Evolutionary conservation across 352 stramenopile species (phyloP), one percentile per base, ranked within the genome.

Genomic region (Globisporangium splendens): DNA sequence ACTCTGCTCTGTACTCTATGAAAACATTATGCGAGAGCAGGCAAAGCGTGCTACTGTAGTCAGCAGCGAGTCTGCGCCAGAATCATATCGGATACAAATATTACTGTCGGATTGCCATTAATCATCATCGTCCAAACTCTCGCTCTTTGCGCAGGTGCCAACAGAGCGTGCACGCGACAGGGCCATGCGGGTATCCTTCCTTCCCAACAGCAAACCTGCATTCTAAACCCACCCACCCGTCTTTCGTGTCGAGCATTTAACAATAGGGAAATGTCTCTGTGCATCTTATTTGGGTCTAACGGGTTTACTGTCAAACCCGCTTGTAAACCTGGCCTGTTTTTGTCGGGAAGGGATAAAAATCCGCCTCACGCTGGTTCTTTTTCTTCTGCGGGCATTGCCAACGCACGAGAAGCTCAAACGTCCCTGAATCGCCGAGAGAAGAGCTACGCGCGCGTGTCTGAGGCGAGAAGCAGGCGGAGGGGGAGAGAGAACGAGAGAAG

Each of bases 341-440:
- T 54, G n/a, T 33, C 13, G 35, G 20, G 15, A 57, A 22, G 24
- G 51, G 42, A 6, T 35, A 57, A 48, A 57, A 57, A 57, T 57
- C 38, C 21, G 51, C 38, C 51, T 33, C 31, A 13, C 12, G 8
- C 46, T 31, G 46, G 46, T 57, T 57, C 50, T 56, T 57, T 57
- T 57, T 57, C 51, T 18, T 50, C 24, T 15, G 31, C 1, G 24
- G 24, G 24, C 24, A 31, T 31, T 31, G 28, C 28, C 10, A 10
- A 35, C 28, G 28, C 28, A 35, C 50, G 33, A 42, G 31, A 44
- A 55, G 50, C 50, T 46, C 6, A 46, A 44, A 55, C 38, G 28
- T 35, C 11, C 31, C n/a, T 35, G 28, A 35, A 35, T 35, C 28
- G 5, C 28, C 28, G 28, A 1, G 28, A 8, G 28, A 35, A 35